Base-by-base conservation (phyloP, 495 filamentous ascomycete species). In the Viridothelium virens region DNA sequence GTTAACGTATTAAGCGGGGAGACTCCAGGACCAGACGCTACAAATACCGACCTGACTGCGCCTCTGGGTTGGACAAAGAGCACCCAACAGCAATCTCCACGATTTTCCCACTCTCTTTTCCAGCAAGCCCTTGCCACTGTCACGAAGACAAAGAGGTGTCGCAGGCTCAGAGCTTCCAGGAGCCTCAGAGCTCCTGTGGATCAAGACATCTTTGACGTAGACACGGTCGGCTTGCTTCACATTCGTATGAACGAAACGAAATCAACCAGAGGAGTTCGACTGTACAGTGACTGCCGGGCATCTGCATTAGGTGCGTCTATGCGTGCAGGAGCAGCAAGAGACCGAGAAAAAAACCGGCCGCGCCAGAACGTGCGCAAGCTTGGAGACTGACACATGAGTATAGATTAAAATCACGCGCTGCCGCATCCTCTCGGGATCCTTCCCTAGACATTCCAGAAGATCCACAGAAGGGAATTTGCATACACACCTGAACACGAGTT, bases 31-130 rank as follows among this genome's bases (percentile, higher is more conserved):
- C 63, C 53, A 66, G 61, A 70, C 67, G 69, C 61, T 74, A 72
- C 70, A 74, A 74, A 74, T 70, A 74, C 66, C 70, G 63, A 53
- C 68, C 65, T 18, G 56, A 61, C 39, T 48, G 67, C 70, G 66
- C 70, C 66, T 37, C 38, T 53, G 12, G 56, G 46, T 53, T 37
- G 62, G 66, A 74, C 68, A 74, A 74, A 74, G 72, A 69, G 69
- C 56, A 36, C 63, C 66, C 70, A 65, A 61, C 63, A 47, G 31
- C 37, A 33, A n/a, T 11, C 61, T 63, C n/a, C 5, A 44, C 25
- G 48, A 33, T 63, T 69, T 72, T 68, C 72, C 69, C 67, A 11
- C 63, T 64, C n/a, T 59, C 63, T 64, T 65, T 63, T 56, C 53
- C n/a, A 18, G 14, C 53, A 3, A 10, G 31, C 7, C 6, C 31